Evolutionary conservation across 805 yeast species (phyloP), one percentile per base, ranked within the genome.

Genomic region (Clavispora fructus): DNA sequence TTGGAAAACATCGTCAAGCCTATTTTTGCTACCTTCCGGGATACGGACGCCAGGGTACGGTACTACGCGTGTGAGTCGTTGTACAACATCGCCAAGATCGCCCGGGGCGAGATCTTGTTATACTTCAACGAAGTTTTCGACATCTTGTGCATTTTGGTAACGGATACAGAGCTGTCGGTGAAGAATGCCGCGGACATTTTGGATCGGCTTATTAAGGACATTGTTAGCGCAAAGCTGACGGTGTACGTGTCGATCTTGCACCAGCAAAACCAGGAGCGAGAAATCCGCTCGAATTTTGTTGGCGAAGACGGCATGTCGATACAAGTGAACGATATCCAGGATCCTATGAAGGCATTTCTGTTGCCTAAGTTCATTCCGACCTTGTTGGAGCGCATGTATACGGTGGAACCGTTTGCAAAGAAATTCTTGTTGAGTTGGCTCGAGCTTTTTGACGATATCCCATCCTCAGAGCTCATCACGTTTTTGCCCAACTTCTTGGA

Each of bases 41-140:
- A 94, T 60, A 96, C 94, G 49, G 97, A 94, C 63, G 92, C 96
- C n/a, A 80, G 95, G 54, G 99, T 94, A 8, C 75, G 99, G 45
- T 94, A 94, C 59, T 94, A 90, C 63, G 97, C 99, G 0, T 94
- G 98, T 68, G 99, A 94, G 60, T 85, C 95, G 41, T 73, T 94
- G 50, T 94, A 94, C 66, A 94, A 94, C 65, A 91, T 94, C 40
- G 96, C 98, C 40, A 94, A 94, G 60, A 95, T 94, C 17, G 96
- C 98, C 4, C 82, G 95, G 55, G 98, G 98, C 27, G 98, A 94
- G 65, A 87, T 94, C 19, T 70, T 94, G 50, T 71, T 86, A 11
- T 91, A 88, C 62, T 94, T 94, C 73, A 94, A 92, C 65, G 98
- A 94, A 66, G 85, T 90, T 1, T 94, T 94, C 62, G 98, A 94